Percentiles rank a stretch among this genome's conserved stretches.
Evolutionary conservation across 2,329 filamentous ascomycete species (phyloP).

Genomic region (Plectosphaerella plurivora): DNA sequence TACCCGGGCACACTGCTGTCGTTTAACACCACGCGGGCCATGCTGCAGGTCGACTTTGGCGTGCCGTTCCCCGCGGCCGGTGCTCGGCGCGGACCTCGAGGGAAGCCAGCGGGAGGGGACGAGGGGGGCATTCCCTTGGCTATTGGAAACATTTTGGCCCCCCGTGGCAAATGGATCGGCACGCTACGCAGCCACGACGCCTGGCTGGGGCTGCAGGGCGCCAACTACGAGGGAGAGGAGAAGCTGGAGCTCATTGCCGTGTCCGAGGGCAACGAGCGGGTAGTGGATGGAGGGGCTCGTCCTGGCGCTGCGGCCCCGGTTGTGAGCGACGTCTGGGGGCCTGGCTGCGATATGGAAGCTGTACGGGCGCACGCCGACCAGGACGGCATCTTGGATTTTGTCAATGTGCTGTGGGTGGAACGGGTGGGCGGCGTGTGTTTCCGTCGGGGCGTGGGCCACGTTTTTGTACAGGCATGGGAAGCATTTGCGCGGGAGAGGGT

Average conservation of each 20-base stretch:
- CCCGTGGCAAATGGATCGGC: constrained; percentile 32
- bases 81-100: constrained; percentile 26
- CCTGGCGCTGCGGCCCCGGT: background rate
- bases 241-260: constrained; percentile 37
- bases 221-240: constrained; percentile 38
- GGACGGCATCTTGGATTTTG: constrained; percentile 38
- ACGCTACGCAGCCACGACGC: constrained; percentile 38
- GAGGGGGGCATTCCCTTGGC: constrained; percentile 33
- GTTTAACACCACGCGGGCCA: constrained; percentile 32
- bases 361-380: constrained; percentile 35
- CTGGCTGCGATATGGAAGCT: constrained; percentile 22
- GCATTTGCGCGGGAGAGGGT: constrained; percentile 33
- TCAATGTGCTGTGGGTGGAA: constrained; percentile 43
- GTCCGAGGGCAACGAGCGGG: constrained; percentile 33
- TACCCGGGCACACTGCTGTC: constrained; percentile 33
- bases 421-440: constrained; percentile 36
- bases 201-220: constrained; percentile 40
- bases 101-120: constrained; percentile 3
- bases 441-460: constrained; percentile 36
- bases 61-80: constrained; percentile 9
- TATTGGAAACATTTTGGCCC: constrained; percentile 35
- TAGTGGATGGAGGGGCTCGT: background rate
- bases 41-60: constrained; percentile 35
- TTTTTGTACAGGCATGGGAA: constrained; percentile 35
- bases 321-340: constrained; percentile 9